phyloP scores from a whole-genome alignment of 352 stramenopile genomes.

The Pythium sp. region DNA sequence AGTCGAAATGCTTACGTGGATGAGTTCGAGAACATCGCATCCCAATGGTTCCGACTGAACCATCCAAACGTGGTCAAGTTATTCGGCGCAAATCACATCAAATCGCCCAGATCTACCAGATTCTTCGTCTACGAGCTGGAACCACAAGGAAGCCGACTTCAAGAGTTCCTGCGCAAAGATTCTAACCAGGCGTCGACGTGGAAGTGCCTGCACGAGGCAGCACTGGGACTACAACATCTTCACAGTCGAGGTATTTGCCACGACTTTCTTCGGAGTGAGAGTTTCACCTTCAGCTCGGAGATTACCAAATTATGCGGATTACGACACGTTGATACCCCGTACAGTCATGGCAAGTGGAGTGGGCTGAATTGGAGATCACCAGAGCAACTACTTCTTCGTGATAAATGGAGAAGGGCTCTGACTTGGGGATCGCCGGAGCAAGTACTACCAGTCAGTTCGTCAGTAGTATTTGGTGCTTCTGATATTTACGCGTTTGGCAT shows the following conservation, averaged over 20 bases:
- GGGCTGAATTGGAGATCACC: conserved; percentile 21
- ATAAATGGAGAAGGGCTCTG: conserved; percentile 5
- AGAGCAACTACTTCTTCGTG: not conserved
- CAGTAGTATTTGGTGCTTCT: not conserved
- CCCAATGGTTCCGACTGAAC: conserved; percentile 7
- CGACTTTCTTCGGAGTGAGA: conserved; percentile 12
- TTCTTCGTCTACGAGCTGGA: conserved; percentile 8
- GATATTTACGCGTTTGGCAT: conserved; percentile 32
- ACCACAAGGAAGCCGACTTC: not conserved
- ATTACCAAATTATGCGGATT: conserved; percentile 1
- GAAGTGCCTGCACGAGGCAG: conserved; percentile 22
- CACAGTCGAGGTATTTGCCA: not conserved
- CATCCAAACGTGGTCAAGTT: conserved; percentile 15
- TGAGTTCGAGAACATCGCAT: not conserved
- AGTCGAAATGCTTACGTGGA: not conserved
- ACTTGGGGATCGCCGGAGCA: conserved; percentile 8
- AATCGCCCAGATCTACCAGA: not conserved
- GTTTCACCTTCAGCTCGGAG: conserved; percentile 5
- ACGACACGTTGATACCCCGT: not conserved
- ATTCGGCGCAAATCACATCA: not conserved
- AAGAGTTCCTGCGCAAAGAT: not conserved
- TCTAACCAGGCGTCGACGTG: not conserved
- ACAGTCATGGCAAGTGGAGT: not conserved
- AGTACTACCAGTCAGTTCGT: not conserved
- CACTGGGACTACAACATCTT: not conserved